Evolutionary conservation across 2,329 filamentous ascomycete species (phyloP).

Genomic region (Cladosporium sp.): DNA sequence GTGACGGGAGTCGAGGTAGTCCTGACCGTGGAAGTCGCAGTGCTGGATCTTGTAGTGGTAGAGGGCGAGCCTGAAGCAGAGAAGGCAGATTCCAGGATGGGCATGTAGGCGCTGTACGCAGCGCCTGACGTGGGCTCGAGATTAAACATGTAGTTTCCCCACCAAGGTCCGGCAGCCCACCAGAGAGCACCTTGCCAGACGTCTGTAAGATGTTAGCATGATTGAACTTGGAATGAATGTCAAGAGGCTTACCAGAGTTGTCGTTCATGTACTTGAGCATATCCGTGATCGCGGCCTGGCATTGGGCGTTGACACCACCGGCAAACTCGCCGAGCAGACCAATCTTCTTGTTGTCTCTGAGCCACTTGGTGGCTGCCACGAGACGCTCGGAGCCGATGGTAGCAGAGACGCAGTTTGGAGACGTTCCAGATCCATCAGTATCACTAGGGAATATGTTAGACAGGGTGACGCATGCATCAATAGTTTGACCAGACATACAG

Average conservation of each 20-base stretch:
- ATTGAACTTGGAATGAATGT: neutral
- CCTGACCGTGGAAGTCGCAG: slow-evolving; percentile 17
- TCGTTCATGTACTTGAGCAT: slow-evolving; percentile 46
- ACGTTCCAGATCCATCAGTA: slow-evolving; percentile 51
- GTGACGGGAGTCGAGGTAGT: neutral
- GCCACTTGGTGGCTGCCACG: slow-evolving; percentile 49
- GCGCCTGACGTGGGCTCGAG: slow-evolving; percentile 48
- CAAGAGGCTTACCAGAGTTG: slow-evolving; percentile 29
- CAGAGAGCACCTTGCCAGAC: slow-evolving; percentile 52
- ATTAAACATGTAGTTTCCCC: slow-evolving; percentile 28
- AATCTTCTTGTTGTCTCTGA: slow-evolving; percentile 49
- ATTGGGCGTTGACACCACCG: slow-evolving; percentile 48
- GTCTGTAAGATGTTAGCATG: slow-evolving; percentile 29
- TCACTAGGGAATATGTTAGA: slow-evolving; percentile 41
- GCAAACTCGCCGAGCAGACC: slow-evolving; percentile 55
- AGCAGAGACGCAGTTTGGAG: slow-evolving; percentile 45
- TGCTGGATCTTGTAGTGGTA: too few relatives aligned
- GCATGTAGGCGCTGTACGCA: slow-evolving; percentile 34
- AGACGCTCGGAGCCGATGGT: slow-evolving; percentile 54
- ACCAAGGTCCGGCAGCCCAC: slow-evolving; percentile 56
- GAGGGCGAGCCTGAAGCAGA: neutral
- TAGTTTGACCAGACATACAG: neutral
- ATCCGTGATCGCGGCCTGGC: slow-evolving; percentile 47
- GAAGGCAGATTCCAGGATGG: slow-evolving; percentile 14
- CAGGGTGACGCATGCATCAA: neutral